Percentiles rank a stretch among this genome's conserved stretches.
These are phyloP conservation scores for Aspergillus incahuasiensis DNA, from an alignment of 495 filamentous ascomycete genomes.

Conservation along the genomic window DNA sequence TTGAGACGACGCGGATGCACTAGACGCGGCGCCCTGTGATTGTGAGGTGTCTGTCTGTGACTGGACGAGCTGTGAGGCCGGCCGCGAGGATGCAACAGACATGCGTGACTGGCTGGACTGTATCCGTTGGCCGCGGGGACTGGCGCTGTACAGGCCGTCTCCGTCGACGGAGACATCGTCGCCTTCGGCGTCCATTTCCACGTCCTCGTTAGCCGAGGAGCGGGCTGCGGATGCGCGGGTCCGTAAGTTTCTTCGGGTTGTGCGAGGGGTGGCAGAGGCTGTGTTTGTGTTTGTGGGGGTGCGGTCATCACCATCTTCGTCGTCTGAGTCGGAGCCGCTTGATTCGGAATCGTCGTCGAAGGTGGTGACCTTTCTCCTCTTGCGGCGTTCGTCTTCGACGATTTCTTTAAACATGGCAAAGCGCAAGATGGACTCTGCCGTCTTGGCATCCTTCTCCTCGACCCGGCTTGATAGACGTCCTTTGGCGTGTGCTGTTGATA, in stretches of 20 bases:
- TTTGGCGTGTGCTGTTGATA: slow-evolving; percentile 95
- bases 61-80: slow-evolving; percentile 60
- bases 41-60: slow-evolving; percentile 53
- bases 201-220: slow-evolving; percentile 39
- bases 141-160: slow-evolving; percentile 54
- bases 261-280: slow-evolving; percentile 33
- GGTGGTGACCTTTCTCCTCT: slow-evolving; percentile 54
- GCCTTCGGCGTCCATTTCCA: slow-evolving; percentile 27
- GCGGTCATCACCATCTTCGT: slow-evolving; percentile 34
- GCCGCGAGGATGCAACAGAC: slow-evolving; percentile 61
- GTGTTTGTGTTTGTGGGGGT: slow-evolving; percentile 33
- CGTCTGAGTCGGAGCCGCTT: slow-evolving; percentile 32
- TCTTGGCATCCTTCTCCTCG: slow-evolving; percentile 82
- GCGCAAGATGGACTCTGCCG: slow-evolving; percentile 84
- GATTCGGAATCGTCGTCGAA: slow-evolving; percentile 47
- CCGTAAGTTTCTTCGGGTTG: slow-evolving; percentile 36
- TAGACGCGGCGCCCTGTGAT: slow-evolving; percentile 30
- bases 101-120: slow-evolving; percentile 54
- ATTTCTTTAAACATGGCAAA: slow-evolving; percentile 99
- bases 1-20: slow-evolving; percentile 18
- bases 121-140: slow-evolving; percentile 48
- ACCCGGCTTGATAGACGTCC: slow-evolving; percentile 87
- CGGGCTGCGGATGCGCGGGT: slow-evolving; percentile 44
- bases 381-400: slow-evolving; percentile 78
- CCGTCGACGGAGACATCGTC: slow-evolving; percentile 42